These are phyloP conservation scores for Tetrahymena malaccensis DNA, from an alignment of 73 alveolate genomes.

Conservation along the genomic window DNA sequence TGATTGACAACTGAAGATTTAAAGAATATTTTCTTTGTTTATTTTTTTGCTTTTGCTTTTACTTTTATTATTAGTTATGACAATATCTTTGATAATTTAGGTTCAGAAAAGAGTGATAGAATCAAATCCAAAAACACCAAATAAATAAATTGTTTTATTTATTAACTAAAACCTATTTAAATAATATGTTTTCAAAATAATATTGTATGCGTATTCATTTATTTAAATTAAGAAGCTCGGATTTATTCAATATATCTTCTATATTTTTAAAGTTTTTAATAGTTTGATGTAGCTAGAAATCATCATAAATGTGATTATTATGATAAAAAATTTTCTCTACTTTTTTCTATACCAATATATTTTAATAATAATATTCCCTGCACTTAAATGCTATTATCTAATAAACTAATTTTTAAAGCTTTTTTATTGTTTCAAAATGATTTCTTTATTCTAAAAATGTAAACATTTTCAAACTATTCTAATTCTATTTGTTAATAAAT, in stretches of 20 bases:
- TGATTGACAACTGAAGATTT: background rate
- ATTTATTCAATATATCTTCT: background rate
- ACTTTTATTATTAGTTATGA: background rate
- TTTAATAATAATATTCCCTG: background rate
- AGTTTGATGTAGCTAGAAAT: background rate
- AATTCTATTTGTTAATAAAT: background rate
- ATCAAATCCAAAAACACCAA: background rate
- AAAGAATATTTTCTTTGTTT: background rate
- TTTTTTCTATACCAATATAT: too few relatives aligned
- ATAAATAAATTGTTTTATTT: too few relatives aligned
- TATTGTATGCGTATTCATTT: background rate
- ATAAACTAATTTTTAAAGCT: background rate
- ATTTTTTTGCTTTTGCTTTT: background rate
- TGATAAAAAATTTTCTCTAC: background rate
- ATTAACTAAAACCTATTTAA: background rate
- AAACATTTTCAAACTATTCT: background rate
- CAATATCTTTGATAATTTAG: background rate
- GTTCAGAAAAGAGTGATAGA: background rate
- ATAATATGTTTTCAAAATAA: background rate
- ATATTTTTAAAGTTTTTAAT: too few relatives aligned
- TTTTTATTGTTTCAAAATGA: background rate
- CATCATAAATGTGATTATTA: too few relatives aligned
- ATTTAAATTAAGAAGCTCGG: background rate
- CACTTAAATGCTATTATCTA: background rate
- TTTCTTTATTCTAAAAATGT: background rate